These are phyloP conservation scores for Claviceps humidiphila DNA, from an alignment of 2,329 filamentous ascomycete genomes.

Conservation along the genomic window DNA sequence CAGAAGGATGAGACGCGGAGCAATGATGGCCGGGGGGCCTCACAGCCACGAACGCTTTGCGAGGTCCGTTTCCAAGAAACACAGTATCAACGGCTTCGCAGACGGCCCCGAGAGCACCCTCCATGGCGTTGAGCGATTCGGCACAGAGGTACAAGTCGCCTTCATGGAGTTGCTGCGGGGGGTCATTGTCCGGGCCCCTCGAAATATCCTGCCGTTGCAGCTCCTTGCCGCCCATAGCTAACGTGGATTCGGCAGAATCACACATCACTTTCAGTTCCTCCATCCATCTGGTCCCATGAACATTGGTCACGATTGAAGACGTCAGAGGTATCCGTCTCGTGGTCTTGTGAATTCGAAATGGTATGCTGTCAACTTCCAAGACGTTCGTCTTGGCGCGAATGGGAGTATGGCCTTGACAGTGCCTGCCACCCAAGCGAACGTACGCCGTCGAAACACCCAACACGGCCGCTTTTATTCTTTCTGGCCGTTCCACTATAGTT, in stretches of 20 bases:
- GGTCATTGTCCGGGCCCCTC: conserved; percentile 29
- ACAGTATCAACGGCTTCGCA: conserved; percentile 86
- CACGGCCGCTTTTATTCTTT: conserved; percentile 73
- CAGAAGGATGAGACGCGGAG: conserved; percentile 75
- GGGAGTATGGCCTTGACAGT: conserved; percentile 56
- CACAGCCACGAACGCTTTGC: conserved; percentile 79
- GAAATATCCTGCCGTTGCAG: conserved; percentile 55
- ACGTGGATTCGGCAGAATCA: conserved; percentile 60
- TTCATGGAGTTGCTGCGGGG: conserved; percentile 56
- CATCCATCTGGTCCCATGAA: conserved; percentile 91
- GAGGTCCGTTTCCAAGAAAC: conserved; percentile 47
- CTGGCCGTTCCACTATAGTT: conserved; percentile 85
- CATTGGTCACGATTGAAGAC: conserved; percentile 70
- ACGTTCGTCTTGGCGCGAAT: conserved; percentile 50
- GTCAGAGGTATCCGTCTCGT: conserved; percentile 55
- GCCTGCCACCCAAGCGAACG: conserved; percentile 72
- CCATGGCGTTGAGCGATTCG: conserved; percentile 75
- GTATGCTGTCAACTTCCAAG: conserved; percentile 42
- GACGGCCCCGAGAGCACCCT: conserved; percentile 83
- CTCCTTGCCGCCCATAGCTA: conserved; percentile 68
- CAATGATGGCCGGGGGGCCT: conserved; percentile 94
- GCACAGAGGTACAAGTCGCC: conserved; percentile 84
- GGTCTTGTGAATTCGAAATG: conserved; percentile 79
- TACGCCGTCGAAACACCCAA: conserved; percentile 79
- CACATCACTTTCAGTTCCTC: conserved; percentile 80